Evolutionary conservation across 805 yeast species (phyloP).

Genomic region (Cyberlindnera mississippiensis): DNA sequence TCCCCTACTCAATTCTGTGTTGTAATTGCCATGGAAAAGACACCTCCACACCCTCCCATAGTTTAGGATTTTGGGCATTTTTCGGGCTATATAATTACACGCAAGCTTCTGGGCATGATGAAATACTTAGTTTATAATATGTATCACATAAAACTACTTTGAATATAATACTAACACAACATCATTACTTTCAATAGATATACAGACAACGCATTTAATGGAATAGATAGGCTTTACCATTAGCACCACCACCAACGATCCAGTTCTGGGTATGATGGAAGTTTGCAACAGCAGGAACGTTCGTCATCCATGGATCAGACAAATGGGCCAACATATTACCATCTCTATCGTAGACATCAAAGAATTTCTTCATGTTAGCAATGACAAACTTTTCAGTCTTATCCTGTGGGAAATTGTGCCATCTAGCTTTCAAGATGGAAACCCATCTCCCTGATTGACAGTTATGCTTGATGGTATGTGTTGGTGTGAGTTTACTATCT

Average conservation of each 20-base stretch:
- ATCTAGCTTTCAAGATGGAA: constrained; percentile 79
- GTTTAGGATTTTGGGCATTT: too few relatives aligned
- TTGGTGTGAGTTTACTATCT: constrained; percentile 47
- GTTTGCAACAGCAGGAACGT: constrained; percentile 87
- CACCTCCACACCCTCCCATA: too few relatives aligned
- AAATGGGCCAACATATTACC: constrained; percentile 81
- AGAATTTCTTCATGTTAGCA: constrained; percentile 86
- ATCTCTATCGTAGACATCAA: constrained; percentile 74
- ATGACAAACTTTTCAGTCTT: constrained; percentile 79
- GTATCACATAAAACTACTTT: too few relatives aligned
- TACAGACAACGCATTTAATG: constrained; percentile 7
- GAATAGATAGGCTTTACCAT: constrained; percentile 77
- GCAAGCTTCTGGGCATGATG: too few relatives aligned
- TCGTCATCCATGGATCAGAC: constrained; percentile 59
- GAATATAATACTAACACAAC: too few relatives aligned
- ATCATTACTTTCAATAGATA: too few relatives aligned
- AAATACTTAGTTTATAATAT: too few relatives aligned
- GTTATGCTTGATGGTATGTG: constrained; percentile 70
- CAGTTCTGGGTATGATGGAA: constrained; percentile 87
- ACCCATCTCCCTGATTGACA: constrained; percentile 99
- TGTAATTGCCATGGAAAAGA: too few relatives aligned
- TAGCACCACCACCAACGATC: constrained; percentile 91
- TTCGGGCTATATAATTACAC: too few relatives aligned
- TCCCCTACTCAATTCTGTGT: too few relatives aligned
- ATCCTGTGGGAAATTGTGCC: constrained; percentile 76